phyloP scores from a whole-genome alignment of 2,329 filamentous ascomycete genomes.

The Fusarium euwallaceae region DNA sequence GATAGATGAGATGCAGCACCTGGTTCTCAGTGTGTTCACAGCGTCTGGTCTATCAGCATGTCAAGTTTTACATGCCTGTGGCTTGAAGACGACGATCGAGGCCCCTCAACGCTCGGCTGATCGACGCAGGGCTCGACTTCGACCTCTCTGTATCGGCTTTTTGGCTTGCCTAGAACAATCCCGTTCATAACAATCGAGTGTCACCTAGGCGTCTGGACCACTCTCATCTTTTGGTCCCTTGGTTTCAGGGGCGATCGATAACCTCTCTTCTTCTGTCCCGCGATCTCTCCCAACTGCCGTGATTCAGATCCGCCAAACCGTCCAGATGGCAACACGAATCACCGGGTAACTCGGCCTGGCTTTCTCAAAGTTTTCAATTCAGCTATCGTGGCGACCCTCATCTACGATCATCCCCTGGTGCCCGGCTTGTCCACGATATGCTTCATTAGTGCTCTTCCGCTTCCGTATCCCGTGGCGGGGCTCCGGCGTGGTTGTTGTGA shows the following conservation, averaged over 20 bases:
- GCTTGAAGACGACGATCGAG: not conserved
- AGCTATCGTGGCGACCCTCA: not conserved
- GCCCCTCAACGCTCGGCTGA: not conserved
- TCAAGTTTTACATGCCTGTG: not conserved
- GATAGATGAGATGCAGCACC: not conserved
- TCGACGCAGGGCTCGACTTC: not conserved
- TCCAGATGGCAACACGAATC: not conserved
- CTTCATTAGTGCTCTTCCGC: constrained; percentile 16
- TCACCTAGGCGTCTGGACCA: constrained; percentile 9
- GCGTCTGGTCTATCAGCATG: not conserved
- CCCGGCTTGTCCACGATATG: not conserved
- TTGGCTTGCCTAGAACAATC: not conserved
- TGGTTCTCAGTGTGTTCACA: not conserved
- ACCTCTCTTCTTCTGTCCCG: not conserved
- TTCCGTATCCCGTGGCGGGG: constrained; percentile 13
- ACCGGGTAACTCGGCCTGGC: constrained; percentile 1
- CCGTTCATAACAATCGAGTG: constrained; percentile 1
- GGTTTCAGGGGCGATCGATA: not conserved
- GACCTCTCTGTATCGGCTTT: not conserved
- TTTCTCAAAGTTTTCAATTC: not conserved
- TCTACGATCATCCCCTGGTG: constrained; percentile 6
- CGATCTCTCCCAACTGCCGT: not conserved
- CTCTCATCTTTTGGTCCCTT: not conserved
- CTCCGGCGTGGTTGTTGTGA: not conserved
- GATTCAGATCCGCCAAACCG: not conserved